Conservation (phyloP, 306 rosid species). For the Geum urbanum region DNA sequence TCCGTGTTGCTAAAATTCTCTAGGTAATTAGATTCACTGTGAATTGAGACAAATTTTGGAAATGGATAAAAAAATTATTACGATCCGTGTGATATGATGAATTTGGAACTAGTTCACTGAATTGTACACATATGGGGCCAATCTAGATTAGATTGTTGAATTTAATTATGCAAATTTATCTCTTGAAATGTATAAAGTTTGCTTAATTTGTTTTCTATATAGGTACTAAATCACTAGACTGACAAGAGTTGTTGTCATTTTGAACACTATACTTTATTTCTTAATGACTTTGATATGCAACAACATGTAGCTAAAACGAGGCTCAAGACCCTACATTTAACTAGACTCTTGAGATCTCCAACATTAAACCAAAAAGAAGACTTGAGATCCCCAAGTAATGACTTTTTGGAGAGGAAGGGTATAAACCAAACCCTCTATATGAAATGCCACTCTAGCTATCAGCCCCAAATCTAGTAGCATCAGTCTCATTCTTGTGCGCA, state of each 20-base stretch:
- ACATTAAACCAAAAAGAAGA: background rate
- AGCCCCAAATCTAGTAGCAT: constrained; percentile 3
- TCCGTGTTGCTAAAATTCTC: too few relatives aligned
- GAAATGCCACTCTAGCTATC: background rate
- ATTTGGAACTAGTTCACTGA: too few relatives aligned
- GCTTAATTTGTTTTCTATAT: background rate
- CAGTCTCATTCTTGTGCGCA: background rate
- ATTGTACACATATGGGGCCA: too few relatives aligned
- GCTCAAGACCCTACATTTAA: background rate
- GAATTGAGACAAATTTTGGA: too few relatives aligned
- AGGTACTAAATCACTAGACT: background rate
- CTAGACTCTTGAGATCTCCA: background rate
- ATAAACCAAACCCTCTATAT: background rate
- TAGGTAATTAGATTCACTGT: too few relatives aligned
- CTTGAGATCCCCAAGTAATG: constrained; percentile 3
- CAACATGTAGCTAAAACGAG: background rate
- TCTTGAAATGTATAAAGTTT: background rate
- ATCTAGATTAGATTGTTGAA: too few relatives aligned
- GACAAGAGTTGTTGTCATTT: background rate
- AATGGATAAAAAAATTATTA: too few relatives aligned
- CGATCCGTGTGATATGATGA: too few relatives aligned
- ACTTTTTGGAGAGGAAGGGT: background rate
- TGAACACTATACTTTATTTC: background rate
- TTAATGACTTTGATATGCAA: background rate
- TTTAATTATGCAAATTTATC: background rate